phyloP scores from a whole-genome alignment of 176 grass and related monocot species.

The Rhynchospora pubera region DNA sequence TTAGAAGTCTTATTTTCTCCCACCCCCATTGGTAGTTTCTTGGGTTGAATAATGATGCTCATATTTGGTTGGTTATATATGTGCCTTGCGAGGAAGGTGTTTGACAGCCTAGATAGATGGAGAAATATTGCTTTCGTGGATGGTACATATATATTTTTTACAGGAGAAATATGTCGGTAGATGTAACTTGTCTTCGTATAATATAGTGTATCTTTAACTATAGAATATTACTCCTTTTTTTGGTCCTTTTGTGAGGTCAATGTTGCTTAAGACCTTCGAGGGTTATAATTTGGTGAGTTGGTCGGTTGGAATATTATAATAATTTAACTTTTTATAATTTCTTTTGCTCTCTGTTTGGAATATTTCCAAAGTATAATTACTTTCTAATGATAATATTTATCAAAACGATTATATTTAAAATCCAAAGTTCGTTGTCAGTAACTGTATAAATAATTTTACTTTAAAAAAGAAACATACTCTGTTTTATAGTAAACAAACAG shows the following conservation, averaged over 20 bases:
- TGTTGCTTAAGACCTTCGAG: background rate
- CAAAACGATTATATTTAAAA: too few relatives aligned
- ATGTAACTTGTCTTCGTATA: background rate
- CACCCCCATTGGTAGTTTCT: background rate
- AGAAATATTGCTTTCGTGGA: background rate
- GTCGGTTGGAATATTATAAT: background rate
- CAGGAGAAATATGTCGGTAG: background rate
- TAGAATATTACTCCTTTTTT: background rate
- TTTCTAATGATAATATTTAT: too few relatives aligned
- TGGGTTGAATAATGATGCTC: background rate
- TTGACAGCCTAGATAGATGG: background rate
- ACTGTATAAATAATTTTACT: too few relatives aligned
- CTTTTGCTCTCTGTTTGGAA: too few relatives aligned
- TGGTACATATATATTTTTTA: background rate
- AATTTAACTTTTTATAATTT: background rate
- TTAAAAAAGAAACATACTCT: too few relatives aligned
- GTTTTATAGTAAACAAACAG: too few relatives aligned
- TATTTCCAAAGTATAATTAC: too few relatives aligned
- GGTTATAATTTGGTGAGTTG: background rate
- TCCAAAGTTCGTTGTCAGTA: too few relatives aligned
- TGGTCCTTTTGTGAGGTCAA: background rate
- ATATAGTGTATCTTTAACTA: background rate
- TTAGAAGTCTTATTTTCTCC: slow-evolving; percentile 37
- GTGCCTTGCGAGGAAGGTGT: background rate
- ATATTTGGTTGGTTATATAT: background rate